Evolutionary conservation across 2,329 filamentous ascomycete species (phyloP), one percentile per base, ranked within the genome.

Genomic region (Cladosporium sp.): DNA sequence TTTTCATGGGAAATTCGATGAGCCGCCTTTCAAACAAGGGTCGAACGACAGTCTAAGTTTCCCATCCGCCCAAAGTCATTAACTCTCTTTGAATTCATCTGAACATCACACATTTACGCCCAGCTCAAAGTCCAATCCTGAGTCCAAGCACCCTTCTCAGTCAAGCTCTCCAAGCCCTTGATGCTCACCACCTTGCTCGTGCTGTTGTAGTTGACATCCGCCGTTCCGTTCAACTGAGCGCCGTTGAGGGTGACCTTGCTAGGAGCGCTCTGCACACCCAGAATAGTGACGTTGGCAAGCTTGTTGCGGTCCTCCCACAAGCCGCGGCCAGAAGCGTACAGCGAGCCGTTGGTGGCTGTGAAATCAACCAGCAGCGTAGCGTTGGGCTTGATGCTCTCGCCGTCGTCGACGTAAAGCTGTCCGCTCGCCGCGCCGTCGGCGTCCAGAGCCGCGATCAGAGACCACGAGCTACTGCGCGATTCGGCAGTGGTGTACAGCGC

Each of bases 391-490:
- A 89, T 52, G 50, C 82, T 86, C 68, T 85, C 84, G 1, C 88
- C 87, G 58, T 92, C 88, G 59, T 91, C 88, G 7, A 90, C 63
- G 62, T 91, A 90, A 22, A 91, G 66, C n/a, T 71, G 66, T 0
- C 87, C 87, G 2, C 61, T 70, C 0, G 87, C 86, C 1, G 68
- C 65, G 1, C 82, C 81, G 13, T 76, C 61, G 1, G 62, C 59
- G 55, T 78, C 74, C 1, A 87, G 75, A 2, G 85, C 83, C 1
- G 81, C 79, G 8, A 89, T 71, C 36, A 91, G 57, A 6, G 79
- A 79, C 84, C 86, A 91, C 0, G 82, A 77, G 42, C 80, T 86
- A 42, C 75, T 72, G 30, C 86, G 76, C 17, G 77, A 80, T 30
- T 80, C 81, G 0, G 73, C 68, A 0, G 85, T 89, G 2, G 86